A percentile compares a stretch with the other conserved stretches of the same genome.
These are phyloP conservation scores for Papiliotrema flavescens DNA, from an alignment of 1,284 basidiomycete species.

Conservation along the genomic window DNA sequence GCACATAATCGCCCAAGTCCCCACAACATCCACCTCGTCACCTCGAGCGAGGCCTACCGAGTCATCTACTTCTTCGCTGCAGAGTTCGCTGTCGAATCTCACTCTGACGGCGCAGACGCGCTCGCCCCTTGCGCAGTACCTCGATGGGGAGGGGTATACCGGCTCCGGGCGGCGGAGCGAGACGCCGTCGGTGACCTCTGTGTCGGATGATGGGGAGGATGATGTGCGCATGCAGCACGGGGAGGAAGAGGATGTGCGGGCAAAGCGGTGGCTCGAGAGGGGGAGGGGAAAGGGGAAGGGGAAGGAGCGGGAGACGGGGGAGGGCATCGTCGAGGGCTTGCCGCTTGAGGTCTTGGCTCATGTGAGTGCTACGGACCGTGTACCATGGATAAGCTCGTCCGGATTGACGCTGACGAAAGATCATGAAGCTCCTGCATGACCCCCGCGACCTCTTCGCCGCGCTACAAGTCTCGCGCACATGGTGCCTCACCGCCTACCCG, in stretches of 20 bases:
- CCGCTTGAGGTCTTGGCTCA: constrained; percentile 79
- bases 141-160: neutral
- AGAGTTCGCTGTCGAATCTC: neutral
- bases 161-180: neutral
- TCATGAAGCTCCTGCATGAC: constrained; percentile 76
- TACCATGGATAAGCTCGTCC: neutral
- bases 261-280: too few relatives aligned
- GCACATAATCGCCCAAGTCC: neutral
- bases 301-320: constrained; percentile 1
- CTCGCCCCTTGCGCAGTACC: neutral
- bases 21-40: neutral
- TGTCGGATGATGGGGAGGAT: constrained; percentile 26
- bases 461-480: constrained; percentile 80
- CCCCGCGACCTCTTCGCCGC: constrained; percentile 69
- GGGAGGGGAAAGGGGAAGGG: constrained; percentile 12
- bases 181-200: constrained; percentile 23
- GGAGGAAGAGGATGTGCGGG: constrained; percentile 3
- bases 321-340: constrained; percentile 50
- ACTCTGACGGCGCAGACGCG: neutral
- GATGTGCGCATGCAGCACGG: too few relatives aligned
- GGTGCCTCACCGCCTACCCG: constrained; percentile 95
- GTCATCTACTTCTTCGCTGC: too few relatives aligned
- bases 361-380: constrained; percentile 10
- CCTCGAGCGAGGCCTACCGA: neutral
- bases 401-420: constrained; percentile 52